Evolutionary conservation across 371 early-diverging fungal genomes (phyloP), one percentile per base, ranked within the genome.

Genomic region (Catenaria anguillulae): DNA sequence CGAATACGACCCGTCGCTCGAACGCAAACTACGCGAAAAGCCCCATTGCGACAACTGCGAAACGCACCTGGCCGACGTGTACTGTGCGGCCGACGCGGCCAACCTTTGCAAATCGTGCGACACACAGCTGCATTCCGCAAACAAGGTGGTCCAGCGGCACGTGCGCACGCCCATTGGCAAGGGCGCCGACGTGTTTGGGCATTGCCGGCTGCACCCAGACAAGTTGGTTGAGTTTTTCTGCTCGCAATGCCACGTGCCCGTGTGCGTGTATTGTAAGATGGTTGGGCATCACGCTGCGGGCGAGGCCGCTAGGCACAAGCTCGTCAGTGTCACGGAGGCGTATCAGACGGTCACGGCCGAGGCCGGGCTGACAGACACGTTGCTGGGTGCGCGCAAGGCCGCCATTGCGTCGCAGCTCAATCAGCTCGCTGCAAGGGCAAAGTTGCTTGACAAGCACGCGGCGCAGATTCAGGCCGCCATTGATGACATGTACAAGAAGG

Each of bases 261-360:
- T 81, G 6, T 81, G 81, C 68, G 77, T 81, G 21, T 70, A 64
- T 56, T 81, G 81, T 66, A 79, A 77, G 59, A 79, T 81, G 76
- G 72, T 79, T 10, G 79, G 81, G 12, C 73, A 75, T 65, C 81
- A 81, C 59, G 71, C 77, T 0, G 73, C 71, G 55, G 80, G 76
- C 13, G 79, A 81, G 58, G 70, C 77, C 13, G 70, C 75, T 12
- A 70, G 69, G 58, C 81, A 81, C 63, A 71, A 72, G 61, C 73
- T 81, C 15, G 78, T 81, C 8, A 67, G 70, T 61, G 77, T 81
- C 24, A 31, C 65, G 5, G 81, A 79, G 60, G 78, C 78, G 13
- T 78, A 74, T 62, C 56, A 68, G 24, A 65, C 72, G 5, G 79
- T 78, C 19, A 35, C 75, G 56, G 66, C 73, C 50, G 79, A 80